Base-by-base conservation (phyloP, 805 yeast species). In the Saccharomycopsis fibuligera region DNA sequence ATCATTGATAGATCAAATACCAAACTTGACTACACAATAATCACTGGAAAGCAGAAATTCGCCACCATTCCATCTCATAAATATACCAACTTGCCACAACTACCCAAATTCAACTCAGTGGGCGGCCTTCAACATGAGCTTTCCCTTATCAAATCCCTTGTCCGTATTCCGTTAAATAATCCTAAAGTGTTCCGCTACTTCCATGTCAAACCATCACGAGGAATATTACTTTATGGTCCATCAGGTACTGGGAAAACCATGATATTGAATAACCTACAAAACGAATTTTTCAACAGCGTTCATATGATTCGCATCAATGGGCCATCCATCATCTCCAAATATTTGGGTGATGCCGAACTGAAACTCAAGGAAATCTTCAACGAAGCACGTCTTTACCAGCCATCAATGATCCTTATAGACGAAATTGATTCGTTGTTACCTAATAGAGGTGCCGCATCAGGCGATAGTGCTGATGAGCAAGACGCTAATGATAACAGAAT, bases 221-320 rank as follows among this genome's bases (percentile, higher is more conserved):
- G 99, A 31, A 79, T 91, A n/a, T 67, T 91, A 14, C 66, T 91
- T 10, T 96, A 91, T 66, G 99, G 99, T 0, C 96, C 97, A 2
- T 93, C 98, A 2, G 99, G 99, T 3, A 91, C 97, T 0, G 99
- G 99, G 45, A 91, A 91, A 62, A 86, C 97, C 1, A 78, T 90
- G 87, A 72, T 93, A 5, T 69, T 93, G 33, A 75, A 86, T 47
- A 83, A 96, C 24, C 80, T 91, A 8, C 95, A 96, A 0, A 73
- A 79, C 54, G 91, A 84, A 50, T 69, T 76, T 1, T 45, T 45
- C 29, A 54, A 65, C 1, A 75, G 83, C 53, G 95, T 95, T 0
- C 99, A 91, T 63, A 80, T 91, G 0, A 70, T 93, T 40, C 81
- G 85, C 2, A 83, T 93, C 22, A 85, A 86, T 61, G 96, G 97